A percentile compares a stretch with the other conserved stretches of the same genome.
These are phyloP conservation scores for Termitomyces titanicus DNA, from an alignment of 768 basidiomycete species.

Conservation along the genomic window DNA sequence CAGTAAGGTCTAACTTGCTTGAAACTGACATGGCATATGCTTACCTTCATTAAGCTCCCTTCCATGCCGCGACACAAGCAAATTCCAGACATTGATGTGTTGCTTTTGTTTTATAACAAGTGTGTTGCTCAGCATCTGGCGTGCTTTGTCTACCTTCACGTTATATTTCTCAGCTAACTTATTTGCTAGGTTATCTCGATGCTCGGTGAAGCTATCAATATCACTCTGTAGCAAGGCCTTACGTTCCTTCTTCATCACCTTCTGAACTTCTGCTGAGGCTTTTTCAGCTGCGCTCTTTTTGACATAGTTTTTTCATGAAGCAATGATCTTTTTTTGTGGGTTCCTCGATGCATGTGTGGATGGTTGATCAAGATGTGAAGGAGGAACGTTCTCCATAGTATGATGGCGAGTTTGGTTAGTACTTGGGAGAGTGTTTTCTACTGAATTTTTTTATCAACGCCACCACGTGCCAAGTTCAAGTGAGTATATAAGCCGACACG, in stretches of 20 bases:
- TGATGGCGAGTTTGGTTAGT: background rate
- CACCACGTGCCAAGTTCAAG: too few species aligned
- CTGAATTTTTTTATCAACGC: too few species aligned
- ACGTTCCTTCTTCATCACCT: background rate
- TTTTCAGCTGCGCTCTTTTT: background rate
- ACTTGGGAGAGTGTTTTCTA: too few species aligned
- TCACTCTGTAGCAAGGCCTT: background rate
- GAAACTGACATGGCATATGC: background rate
- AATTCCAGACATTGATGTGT: background rate
- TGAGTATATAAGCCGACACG: too few species aligned
- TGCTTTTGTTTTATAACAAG: background rate
- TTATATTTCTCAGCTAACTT: conserved; percentile 1
- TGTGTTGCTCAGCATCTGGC: background rate
- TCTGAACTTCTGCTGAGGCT: background rate
- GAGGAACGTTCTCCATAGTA: background rate
- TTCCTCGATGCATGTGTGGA: background rate
- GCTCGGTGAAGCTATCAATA: background rate
- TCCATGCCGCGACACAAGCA: background rate
- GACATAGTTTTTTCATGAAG: background rate
- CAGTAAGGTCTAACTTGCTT: background rate
- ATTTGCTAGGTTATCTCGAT: background rate
- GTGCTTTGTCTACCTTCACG: background rate
- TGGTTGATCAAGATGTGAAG: background rate
- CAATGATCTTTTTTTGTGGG: background rate
- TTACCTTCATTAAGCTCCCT: background rate